phyloP scores from a whole-genome alignment of 768 basidiomycete genomes.

The Royoungia palumana region DNA sequence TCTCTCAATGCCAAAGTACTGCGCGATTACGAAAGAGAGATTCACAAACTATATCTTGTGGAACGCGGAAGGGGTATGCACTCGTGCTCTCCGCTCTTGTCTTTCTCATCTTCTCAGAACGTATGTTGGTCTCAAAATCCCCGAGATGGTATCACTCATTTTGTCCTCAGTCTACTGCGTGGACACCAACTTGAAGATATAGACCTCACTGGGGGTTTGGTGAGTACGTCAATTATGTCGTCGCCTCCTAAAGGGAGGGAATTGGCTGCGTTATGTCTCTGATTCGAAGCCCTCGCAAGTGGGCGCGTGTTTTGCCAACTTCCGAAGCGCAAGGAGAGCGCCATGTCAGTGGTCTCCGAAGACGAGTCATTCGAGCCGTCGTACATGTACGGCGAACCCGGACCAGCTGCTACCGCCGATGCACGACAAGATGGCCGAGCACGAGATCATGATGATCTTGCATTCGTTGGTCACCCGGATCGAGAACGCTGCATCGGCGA shows the following conservation, averaged over 20 bases:
- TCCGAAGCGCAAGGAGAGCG: constrained; percentile 34
- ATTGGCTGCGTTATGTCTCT: constrained; percentile 68
- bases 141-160: constrained; percentile 80
- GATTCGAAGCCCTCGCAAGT: constrained; percentile 74
- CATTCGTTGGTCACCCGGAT: constrained; percentile 74
- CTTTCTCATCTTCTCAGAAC: constrained; percentile 49
- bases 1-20: constrained; percentile 59
- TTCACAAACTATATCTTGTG: constrained; percentile 69
- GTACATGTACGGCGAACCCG: constrained; percentile 57
- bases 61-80: constrained; percentile 70
- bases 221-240: constrained; percentile 3
- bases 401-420: constrained; percentile 65
- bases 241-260: constrained; percentile 54
- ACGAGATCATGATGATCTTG: constrained; percentile 69
- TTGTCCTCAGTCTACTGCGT: constrained; percentile 73
- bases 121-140: constrained; percentile 84
- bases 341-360: constrained; percentile 15
- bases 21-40: constrained; percentile 48
- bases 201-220: constrained; percentile 32
- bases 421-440: constrained; percentile 64
- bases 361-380: constrained; percentile 28
- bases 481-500: constrained; percentile 59
- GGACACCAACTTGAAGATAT: constrained; percentile 71
- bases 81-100: neutral
- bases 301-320: constrained; percentile 54